These are phyloP conservation scores for Erodium maritimum DNA, from an alignment of 345 rosid species.

Conservation along the genomic window DNA sequence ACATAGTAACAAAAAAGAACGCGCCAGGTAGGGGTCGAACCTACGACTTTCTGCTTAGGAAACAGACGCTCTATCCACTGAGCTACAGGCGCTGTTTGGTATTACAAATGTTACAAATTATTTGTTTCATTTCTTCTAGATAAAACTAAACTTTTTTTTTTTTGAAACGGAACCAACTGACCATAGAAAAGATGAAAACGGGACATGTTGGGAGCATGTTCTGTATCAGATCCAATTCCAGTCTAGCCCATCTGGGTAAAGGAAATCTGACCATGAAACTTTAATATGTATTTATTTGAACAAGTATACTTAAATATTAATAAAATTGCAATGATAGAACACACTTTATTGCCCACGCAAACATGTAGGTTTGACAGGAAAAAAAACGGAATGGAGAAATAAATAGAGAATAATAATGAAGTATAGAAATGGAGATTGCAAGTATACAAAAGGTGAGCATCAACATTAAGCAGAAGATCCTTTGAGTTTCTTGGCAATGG, in stretches of 20 bases:
- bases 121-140: too few species aligned
- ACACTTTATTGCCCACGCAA: neutral
- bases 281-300: too few species aligned
- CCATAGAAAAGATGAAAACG: too few species aligned
- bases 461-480: constrained; percentile 19
- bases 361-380: neutral
- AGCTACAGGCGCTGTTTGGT: constrained; percentile 58
- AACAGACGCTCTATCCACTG: constrained; percentile 99
- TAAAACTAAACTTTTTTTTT: too few species aligned
- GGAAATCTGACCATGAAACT: too few species aligned
- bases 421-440: constrained; percentile 3
- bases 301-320: too few species aligned
- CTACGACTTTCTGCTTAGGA: constrained; percentile 97
- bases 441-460: neutral
- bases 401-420: neutral
- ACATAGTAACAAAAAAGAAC: constrained; percentile 8
- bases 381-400: neutral
- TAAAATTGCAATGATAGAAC: too few species aligned
- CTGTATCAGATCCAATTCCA: too few species aligned
- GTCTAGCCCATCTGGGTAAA: too few species aligned
- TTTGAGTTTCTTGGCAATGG: constrained; percentile 48
- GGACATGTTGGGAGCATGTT: too few species aligned
- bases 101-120: too few species aligned
- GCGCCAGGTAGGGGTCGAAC: constrained; percentile 97
- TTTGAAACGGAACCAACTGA: too few species aligned